Percentiles rank a stretch among this genome's conserved stretches.
phyloP scores from a whole-genome alignment of 495 filamentous ascomycete species.

The Elaphomyces granulatus region DNA sequence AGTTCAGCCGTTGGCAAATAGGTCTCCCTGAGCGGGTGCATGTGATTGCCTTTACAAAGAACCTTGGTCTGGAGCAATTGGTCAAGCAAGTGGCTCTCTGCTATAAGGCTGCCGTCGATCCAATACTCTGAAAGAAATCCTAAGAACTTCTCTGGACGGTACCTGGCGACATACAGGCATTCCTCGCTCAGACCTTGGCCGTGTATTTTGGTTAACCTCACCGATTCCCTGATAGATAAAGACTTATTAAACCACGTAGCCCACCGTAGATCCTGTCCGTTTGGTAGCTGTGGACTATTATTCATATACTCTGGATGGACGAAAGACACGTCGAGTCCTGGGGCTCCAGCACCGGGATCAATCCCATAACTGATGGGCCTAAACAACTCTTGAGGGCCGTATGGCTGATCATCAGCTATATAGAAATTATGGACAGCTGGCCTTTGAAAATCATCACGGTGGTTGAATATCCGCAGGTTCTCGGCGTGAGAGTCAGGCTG shows the following conservation, averaged over 20 bases:
- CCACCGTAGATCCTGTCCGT: conserved; percentile 4
- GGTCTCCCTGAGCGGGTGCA: conserved; percentile 6
- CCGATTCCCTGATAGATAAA: conserved; percentile 1
- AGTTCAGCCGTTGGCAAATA: conserved; percentile 8
- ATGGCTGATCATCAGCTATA: conserved; percentile 10
- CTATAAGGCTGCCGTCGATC: too few relatives aligned
- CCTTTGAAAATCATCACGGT: conserved; percentile 3
- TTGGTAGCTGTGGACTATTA: conserved; percentile 4
- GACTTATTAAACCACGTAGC: conserved; percentile 5
- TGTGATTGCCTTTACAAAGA: conserved; percentile 5
- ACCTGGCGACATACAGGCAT: conserved; percentile 12
- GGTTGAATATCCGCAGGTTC: background rate
- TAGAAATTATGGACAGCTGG: conserved; percentile 5
- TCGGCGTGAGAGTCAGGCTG: too few relatives aligned
- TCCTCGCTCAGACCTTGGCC: conserved; percentile 9
- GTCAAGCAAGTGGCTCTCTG: conserved; percentile 1
- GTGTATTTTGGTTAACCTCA: background rate
- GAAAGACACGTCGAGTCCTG: conserved; percentile 2
- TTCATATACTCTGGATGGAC: conserved; percentile 5
- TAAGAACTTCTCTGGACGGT: conserved; percentile 15
- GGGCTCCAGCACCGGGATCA: background rate
- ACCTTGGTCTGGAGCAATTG: conserved; percentile 4
- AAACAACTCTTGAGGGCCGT: conserved; percentile 12
- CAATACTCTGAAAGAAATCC: conserved; percentile 13
- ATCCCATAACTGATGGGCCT: background rate